A percentile compares a stretch with the other conserved stretches of the same genome.
phyloP scores from a whole-genome alignment of 768 basidiomycete genomes.

The Psilocybe azurescens region DNA sequence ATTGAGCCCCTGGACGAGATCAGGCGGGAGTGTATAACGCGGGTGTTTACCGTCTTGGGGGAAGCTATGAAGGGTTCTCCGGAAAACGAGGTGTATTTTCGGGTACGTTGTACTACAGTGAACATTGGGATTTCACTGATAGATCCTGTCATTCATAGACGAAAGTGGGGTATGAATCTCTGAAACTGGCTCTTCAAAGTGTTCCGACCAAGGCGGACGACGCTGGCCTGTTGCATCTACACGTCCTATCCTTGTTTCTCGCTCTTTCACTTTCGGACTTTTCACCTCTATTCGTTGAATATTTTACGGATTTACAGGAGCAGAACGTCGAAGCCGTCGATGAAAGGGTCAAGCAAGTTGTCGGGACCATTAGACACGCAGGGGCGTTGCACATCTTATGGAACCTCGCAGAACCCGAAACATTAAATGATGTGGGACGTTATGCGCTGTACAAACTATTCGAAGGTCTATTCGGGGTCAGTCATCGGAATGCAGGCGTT shows the following conservation, averaged over 20 bases:
- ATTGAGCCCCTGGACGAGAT: neutral
- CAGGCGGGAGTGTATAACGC: slow-evolving; percentile 48
- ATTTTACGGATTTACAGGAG: slow-evolving; percentile 44
- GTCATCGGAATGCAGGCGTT: slow-evolving; percentile 74
- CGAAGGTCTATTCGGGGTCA: slow-evolving; percentile 62
- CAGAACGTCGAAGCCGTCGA: slow-evolving; percentile 28
- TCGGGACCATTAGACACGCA: slow-evolving; percentile 60
- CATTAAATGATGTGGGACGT: slow-evolving; percentile 31
- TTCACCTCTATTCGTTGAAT: slow-evolving; percentile 43
- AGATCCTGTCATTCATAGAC: slow-evolving; percentile 35
- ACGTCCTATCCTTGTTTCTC: slow-evolving; percentile 70
- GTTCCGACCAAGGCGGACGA: slow-evolving; percentile 49
- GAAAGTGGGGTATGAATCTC: slow-evolving; percentile 67
- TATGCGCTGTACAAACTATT: slow-evolving; percentile 63
- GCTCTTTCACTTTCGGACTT: slow-evolving; percentile 73
- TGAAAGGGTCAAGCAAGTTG: slow-evolving; percentile 3
- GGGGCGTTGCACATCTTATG: slow-evolving; percentile 67
- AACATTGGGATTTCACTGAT: neutral
- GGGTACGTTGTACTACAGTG: slow-evolving; percentile 48
- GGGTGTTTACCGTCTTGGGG: slow-evolving; percentile 68
- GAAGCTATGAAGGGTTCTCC: slow-evolving; percentile 64
- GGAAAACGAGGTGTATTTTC: slow-evolving; percentile 67
- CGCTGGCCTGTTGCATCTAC: slow-evolving; percentile 20
- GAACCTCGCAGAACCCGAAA: slow-evolving; percentile 35
- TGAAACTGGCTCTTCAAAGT: slow-evolving; percentile 61